Conservation (phyloP, 176 grass and related monocot species). For the Juncus effusus region DNA sequence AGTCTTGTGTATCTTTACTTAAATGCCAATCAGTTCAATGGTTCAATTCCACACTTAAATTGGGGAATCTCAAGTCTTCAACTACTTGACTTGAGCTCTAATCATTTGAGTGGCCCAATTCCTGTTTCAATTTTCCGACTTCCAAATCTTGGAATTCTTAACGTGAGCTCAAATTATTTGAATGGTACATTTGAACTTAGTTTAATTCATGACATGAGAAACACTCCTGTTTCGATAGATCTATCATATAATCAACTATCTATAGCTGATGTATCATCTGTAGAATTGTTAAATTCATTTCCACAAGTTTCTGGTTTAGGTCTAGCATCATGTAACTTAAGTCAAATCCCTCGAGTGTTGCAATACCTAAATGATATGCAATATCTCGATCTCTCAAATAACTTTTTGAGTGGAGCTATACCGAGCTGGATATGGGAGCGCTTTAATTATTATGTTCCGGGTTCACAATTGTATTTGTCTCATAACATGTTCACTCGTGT, state of each 20-base stretch:
- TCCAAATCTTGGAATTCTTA: background rate
- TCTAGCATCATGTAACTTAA: conserved; percentile 34
- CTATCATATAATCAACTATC: conserved; percentile 25
- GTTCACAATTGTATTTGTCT: background rate
- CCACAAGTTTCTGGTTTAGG: accelerated
- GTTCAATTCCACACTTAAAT: background rate
- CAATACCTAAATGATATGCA: background rate
- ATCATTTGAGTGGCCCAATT: conserved; percentile 21
- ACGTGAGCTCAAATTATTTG: conserved; percentile 15
- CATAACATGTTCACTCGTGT: background rate
- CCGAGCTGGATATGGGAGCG: conserved; percentile 31
- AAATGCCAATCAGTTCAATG: background rate
- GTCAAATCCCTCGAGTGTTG: conserved; percentile 11
- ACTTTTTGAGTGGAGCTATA: conserved; percentile 24
- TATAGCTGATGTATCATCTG: conserved; percentile 3
- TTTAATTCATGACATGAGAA: conserved; percentile 4
- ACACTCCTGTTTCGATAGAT: background rate
- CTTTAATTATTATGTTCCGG: background rate
- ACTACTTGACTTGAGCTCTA: background rate
- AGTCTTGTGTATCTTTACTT: no score
- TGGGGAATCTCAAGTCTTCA: background rate
- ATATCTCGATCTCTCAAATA: conserved; percentile 23
- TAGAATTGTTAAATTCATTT: background rate
- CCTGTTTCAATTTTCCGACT: conserved; percentile 28
- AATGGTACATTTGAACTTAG: conserved; percentile 19